Conservation (phyloP, 192 early-diverging fungal genomes). For the Geranomyces michiganensis region DNA sequence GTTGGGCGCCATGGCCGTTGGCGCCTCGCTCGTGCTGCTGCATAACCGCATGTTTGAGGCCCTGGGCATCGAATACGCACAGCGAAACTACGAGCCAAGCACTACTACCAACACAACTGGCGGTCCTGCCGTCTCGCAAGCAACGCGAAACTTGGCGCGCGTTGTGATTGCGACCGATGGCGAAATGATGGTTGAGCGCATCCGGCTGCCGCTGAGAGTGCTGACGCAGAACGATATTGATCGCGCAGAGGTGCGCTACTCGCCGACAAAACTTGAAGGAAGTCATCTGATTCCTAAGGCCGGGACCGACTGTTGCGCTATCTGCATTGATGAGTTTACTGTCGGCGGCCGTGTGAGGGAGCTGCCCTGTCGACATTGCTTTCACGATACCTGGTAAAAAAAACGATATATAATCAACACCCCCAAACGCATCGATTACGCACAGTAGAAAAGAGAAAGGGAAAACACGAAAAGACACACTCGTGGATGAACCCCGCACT, state of each 20-base stretch:
- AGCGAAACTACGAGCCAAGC: not conserved
- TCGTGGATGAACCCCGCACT: too few relatives aligned
- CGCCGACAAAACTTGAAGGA: not conserved
- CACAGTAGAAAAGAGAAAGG: too few relatives aligned
- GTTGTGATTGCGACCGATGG: slow-evolving; percentile 29
- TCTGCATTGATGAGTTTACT: slow-evolving; percentile 55
- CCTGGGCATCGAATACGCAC: slow-evolving; percentile 4
- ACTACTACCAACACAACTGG: not conserved
- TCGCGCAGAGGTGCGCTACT: not conserved
- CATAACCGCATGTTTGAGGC: slow-evolving; percentile 24
- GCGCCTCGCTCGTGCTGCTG: slow-evolving; percentile 19
- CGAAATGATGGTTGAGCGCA: slow-evolving; percentile 32
- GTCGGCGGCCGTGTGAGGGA: slow-evolving; percentile 42
- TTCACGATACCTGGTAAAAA: slow-evolving; percentile 47
- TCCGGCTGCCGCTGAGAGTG: slow-evolving; percentile 24
- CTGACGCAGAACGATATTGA: slow-evolving; percentile 33
- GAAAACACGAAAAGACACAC: too few relatives aligned
- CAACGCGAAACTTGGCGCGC: not conserved
- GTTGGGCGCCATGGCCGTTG: slow-evolving; percentile 20
- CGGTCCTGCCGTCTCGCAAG: not conserved
- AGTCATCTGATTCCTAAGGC: too few relatives aligned
- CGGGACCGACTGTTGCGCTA: slow-evolving; percentile 45
- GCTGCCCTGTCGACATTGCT: slow-evolving; percentile 52
- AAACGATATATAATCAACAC: too few relatives aligned
- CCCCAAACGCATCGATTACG: too few relatives aligned